Evolutionary conservation across 2,329 filamentous ascomycete genomes (phyloP).

Genomic region (Ophiostoma tasmaniense): DNA sequence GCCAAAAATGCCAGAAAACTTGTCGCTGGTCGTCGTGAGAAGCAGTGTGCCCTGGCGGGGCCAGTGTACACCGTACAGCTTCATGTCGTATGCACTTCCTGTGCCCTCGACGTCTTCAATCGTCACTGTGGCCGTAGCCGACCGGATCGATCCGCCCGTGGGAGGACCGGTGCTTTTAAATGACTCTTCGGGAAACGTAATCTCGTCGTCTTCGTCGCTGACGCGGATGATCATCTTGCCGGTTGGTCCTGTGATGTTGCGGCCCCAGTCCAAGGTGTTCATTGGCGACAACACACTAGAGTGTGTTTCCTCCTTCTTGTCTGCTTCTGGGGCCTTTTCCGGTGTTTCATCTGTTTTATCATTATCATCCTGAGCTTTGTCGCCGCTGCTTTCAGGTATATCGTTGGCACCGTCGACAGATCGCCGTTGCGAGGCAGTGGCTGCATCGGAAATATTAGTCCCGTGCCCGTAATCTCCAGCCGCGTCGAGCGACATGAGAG

Average conservation of each 20-base stretch:
- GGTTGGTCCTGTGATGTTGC: constrained; percentile 68
- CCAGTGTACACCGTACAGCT: constrained; percentile 79
- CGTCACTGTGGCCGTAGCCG: constrained; percentile 60
- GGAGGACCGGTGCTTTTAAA: constrained; percentile 28
- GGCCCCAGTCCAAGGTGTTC: constrained; percentile 50
- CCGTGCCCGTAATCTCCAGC: not conserved
- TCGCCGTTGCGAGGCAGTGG: not conserved
- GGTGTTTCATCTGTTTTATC: not conserved
- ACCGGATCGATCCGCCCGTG: constrained; percentile 51
- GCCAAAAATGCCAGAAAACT: constrained; percentile 85
- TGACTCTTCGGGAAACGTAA: constrained; percentile 32
- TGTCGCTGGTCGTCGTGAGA: constrained; percentile 84
- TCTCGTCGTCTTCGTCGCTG: constrained; percentile 41
- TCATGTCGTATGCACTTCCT: constrained; percentile 70
- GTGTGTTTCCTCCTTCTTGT: not conserved
- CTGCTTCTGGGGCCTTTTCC: not conserved
- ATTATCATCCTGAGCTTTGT: not conserved
- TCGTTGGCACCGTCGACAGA: not conserved
- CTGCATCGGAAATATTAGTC: not conserved
- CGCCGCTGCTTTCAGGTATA: not conserved
- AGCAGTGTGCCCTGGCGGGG: constrained; percentile 69
- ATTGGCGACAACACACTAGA: not conserved
- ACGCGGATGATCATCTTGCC: constrained; percentile 65
- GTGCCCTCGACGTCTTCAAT: constrained; percentile 63
- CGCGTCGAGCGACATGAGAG: constrained; percentile 33